phyloP scores from a whole-genome alignment of 306 rosid species.

The Luffa acutangula region DNA sequence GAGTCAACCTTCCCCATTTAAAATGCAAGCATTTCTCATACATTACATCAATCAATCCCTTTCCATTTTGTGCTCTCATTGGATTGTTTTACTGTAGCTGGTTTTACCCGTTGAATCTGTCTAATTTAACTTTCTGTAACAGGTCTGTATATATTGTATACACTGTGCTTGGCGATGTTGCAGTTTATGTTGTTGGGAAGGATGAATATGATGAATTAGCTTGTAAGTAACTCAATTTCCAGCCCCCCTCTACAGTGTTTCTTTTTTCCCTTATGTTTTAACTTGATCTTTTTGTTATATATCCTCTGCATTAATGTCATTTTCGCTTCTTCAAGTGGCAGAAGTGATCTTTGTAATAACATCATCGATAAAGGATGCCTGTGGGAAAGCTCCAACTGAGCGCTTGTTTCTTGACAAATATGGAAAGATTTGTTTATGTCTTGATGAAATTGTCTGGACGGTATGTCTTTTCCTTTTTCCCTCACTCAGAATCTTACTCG shows the following conservation, averaged over 20 bases:
- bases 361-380: conserved; percentile 83
- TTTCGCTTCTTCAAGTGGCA: conserved; percentile 41
- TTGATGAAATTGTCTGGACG: conserved; percentile 97
- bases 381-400: conserved; percentile 84
- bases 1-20: neutral
- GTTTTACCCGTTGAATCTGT: neutral
- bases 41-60: neutral
- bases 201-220: conserved; percentile 91
- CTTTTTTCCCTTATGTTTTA: neutral
- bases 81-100: neutral
- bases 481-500: neutral
- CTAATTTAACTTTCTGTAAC: conserved; percentile 10
- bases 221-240: conserved; percentile 32
- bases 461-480: conserved; percentile 23
- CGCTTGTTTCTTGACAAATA: conserved; percentile 91
- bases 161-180: conserved; percentile 91
- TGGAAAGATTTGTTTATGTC: conserved; percentile 82
- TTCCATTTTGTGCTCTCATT: neutral
- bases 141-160: conserved; percentile 94
- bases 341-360: conserved; percentile 84
- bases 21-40: neutral
- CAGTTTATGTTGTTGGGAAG: conserved; percentile 80
- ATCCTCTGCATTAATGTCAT: neutral
- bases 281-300: neutral
- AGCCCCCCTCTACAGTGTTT: neutral